Evolutionary conservation across 768 basidiomycete genomes (phyloP), one percentile per base, ranked within the genome.

Genomic region (Agaricus blazei): DNA sequence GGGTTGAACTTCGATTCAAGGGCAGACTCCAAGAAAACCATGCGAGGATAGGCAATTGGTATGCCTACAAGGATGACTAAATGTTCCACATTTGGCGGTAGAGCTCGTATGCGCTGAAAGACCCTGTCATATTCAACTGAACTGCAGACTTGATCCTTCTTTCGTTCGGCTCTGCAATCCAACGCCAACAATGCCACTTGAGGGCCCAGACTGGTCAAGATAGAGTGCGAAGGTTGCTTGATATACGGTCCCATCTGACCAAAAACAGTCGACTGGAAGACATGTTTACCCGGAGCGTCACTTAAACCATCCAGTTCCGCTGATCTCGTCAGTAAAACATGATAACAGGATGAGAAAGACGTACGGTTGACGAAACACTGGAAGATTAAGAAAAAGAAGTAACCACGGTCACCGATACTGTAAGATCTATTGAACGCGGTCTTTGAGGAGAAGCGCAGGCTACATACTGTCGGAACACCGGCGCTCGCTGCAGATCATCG

Each of bases 371-470:
- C 83, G 68, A 95, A 95, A 61, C 90, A 91, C 62, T 99, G 96
- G 76, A 99, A 98, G 1, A 99, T 76, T 23, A 96, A 75, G 72
- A 85, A 99, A 75, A 85, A 95, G 68, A 95, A 95, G 71, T 94
- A 97, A 23, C 87, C 92, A 60, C 89, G 75, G 0, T 83, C 70
- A 5, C 95, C 96, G 52, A 98, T 89, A 7, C 88, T 91, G 57
- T 37, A 44, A 29, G 11, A 11, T 28, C 50, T 57, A 19, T 58
- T 43, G 52, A 36, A 15, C 4, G 9, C n/a, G 14, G 6, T 34
- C 44, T 15, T 41, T 41, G 42, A 40, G 14, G 24, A 24, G 29
- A 9, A 11, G 27, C n/a, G 27, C 9, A 51, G 19, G 24, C 2
- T 36, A 65, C 78, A 64, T 63, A 90, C 89, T 76, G 71, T 62